Base-by-base conservation (phyloP, 208 protist genomes). In the Crithidia fasciculata region DNA sequence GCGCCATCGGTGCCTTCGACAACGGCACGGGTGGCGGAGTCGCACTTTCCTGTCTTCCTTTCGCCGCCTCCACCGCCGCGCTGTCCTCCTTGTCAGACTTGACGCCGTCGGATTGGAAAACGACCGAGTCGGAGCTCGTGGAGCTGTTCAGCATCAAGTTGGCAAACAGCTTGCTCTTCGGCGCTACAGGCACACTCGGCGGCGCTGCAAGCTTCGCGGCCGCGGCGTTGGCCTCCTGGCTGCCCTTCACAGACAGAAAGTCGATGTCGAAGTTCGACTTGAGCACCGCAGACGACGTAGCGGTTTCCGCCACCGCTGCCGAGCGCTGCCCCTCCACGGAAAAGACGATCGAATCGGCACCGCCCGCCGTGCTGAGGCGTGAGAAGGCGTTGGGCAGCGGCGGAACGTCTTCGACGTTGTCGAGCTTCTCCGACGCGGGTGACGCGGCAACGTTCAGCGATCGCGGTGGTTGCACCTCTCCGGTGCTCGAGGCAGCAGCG, bases 391-490 rank as follows among this genome's bases (percentile, higher is more conserved):
- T 47, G 39, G 53, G 61, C 47, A 79, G 45, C 36, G 66, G 67
- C 39, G 74, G 74, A 7, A 79, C 67, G 52, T 79, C 74, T 36
- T 55, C 53, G 7, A 79, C 67, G 56, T 73, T 79, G 60, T 79
- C 74, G n/a, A 74, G 45, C 44, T 61, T 41, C 40, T 36, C 54
- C 15, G 67, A 61, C 0, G 67, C 57, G 6, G 56, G n/a, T 19
- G 67, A 53, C 0, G 65, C 57, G 10, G 49, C 16, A 4, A 8
- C 44, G 43, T 49, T 8, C 19, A n/a, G 5, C 28, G 28, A 28
- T 19, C 4, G 28, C 55, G 37, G 16, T 8, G 16, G 4, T 16
- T 36, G 15, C 37, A 9, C 4, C 2, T 40, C 40, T 18, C 18
- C 18, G 54, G 13, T 39, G 39, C 44, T 44, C 43, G 41, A 40